These are phyloP conservation scores for Solanum chaucha DNA, from an alignment of 257 asterid species.

Conservation along the genomic window DNA sequence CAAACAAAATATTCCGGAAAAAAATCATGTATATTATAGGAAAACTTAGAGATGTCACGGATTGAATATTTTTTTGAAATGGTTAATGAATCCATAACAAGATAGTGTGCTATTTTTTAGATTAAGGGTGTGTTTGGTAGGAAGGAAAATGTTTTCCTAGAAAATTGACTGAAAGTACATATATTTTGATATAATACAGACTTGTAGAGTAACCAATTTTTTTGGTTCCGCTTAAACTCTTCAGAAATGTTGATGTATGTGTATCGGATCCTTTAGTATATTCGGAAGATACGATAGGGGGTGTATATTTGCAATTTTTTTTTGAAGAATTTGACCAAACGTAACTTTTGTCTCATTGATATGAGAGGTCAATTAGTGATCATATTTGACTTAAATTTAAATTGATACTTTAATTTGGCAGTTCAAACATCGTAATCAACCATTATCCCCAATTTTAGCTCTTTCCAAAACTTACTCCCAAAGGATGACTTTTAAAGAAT, in stretches of 20 bases:
- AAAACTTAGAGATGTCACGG: neutral
- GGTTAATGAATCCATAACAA: neutral
- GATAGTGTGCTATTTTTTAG: neutral
- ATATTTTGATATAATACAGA: neutral
- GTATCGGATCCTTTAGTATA: no score
- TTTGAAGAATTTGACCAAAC: neutral
- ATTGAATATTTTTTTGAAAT: neutral
- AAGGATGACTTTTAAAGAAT: neutral
- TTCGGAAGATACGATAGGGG: no score
- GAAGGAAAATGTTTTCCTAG: no score
- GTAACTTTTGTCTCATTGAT: neutral
- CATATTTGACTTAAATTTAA: neutral
- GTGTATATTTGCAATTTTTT: no score
- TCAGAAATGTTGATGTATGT: no score
- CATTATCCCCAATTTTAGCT: neutral
- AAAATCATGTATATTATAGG: neutral
- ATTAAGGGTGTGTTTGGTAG: neutral
- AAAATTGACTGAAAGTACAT: neutral
- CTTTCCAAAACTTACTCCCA: neutral
- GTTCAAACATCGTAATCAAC: conserved; percentile 17
- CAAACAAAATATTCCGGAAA: neutral
- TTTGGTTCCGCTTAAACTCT: no score
- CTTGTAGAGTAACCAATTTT: neutral
- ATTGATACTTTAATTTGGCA: neutral
- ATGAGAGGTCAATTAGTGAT: neutral